phyloP scores from a whole-genome alignment of 179 eudicot species.

The Amaranthus tricolor region DNA sequence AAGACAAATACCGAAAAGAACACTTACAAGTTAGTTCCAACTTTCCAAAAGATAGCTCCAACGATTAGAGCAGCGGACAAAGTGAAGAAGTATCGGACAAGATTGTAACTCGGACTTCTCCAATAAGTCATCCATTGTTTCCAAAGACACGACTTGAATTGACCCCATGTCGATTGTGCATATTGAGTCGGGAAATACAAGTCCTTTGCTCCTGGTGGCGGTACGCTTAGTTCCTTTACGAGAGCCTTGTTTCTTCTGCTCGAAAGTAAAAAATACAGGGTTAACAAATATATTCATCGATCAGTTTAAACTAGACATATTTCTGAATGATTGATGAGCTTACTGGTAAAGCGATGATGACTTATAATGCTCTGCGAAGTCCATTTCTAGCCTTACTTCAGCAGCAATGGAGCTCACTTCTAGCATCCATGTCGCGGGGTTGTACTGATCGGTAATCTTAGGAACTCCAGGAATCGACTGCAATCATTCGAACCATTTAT shows the following conservation, averaged over 20 bases:
- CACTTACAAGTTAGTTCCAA: slow-evolving; percentile 56
- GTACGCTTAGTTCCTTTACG: slow-evolving; percentile 63
- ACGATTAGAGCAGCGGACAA: slow-evolving; percentile 65
- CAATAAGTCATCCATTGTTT: slow-evolving; percentile 93
- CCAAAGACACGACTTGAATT: slow-evolving; percentile 85
- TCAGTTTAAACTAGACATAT: neutral
- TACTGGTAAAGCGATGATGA: slow-evolving; percentile 69
- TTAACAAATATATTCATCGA: neutral
- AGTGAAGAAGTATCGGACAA: slow-evolving; percentile 73
- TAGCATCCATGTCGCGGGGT: slow-evolving; percentile 98
- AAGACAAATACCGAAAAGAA: neutral
- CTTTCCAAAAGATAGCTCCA: slow-evolving; percentile 75
- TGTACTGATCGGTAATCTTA: slow-evolving; percentile 72
- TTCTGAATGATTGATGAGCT: slow-evolving; percentile 30
- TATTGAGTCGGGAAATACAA: slow-evolving; percentile 58
- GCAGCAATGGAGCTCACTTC: slow-evolving; percentile 79
- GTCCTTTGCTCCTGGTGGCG: slow-evolving; percentile 63
- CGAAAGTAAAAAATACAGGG: neutral
- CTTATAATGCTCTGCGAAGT: slow-evolving; percentile 70
- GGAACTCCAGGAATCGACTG: slow-evolving; percentile 73
- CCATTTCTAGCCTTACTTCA: slow-evolving; percentile 64
- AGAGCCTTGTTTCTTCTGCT: slow-evolving; percentile 68
- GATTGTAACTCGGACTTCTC: slow-evolving; percentile 92
- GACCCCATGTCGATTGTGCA: slow-evolving; percentile 67
- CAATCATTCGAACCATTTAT: neutral